Evolutionary conservation across 495 filamentous ascomycete genomes (phyloP), one percentile per base, ranked within the genome.

Genomic region (Penicillium atrosanguineum): DNA sequence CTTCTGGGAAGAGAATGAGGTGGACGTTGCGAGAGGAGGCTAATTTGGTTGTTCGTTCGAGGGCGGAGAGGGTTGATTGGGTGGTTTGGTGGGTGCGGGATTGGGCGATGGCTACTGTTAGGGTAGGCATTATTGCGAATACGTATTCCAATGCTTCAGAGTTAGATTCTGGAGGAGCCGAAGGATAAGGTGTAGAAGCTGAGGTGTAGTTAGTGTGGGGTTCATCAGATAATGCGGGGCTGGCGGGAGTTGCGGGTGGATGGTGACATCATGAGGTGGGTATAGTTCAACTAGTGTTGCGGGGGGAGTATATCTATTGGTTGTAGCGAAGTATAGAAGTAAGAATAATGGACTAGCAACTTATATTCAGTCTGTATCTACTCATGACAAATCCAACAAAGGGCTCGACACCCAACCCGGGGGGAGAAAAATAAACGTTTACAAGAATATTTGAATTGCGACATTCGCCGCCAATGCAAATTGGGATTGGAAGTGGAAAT

Each of bases 1-100:
- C 91, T 74, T 97, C 91, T 0, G 91, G 91, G 59, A 96, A 92
- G 40, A 96, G 82, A 19, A 97, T 71, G 47, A 97, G 79, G 63
- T 93, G 79, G 36, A 87, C 78, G 38, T 79, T 76, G 19, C 73
- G 57, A 4, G 53, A 39, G 19, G 65, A 55, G n/a, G 74, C 76
- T 26, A 67, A 50, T 34, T 49, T 51, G 23, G 84, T 79, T n/a
- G 84, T 81, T 9, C 62, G 52, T 42, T 79, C 70, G 19, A 96
- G 83, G n/a, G 83, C 78, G 8, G 61, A 42, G 45, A 96, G 82
- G 3, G 91, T 95, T 29, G 77, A 73, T 11, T 73, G 21, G 11
- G 84, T 82, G 9, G 85, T 85, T 39, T 76, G 47, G 41, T 82
- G 83, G 18, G 91, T 91, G 63, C 76, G 78, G 16, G 85, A 46